Conservation (phyloP, 768 basidiomycete species). For the Mycena capillaripes region DNA sequence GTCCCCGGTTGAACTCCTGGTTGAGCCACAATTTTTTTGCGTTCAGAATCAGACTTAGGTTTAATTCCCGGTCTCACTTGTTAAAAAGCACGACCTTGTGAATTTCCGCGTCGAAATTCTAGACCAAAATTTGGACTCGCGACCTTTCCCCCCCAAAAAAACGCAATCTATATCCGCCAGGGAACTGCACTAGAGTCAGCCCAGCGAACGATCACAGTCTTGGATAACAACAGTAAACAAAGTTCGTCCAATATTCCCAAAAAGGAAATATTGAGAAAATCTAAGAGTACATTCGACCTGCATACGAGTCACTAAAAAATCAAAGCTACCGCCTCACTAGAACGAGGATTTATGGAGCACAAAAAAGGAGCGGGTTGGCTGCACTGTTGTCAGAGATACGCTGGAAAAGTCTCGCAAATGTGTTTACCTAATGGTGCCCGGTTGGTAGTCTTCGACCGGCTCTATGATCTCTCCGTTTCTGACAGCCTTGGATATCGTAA, state of each 20-base stretch:
- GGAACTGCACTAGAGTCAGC: no score
- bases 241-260: neutral
- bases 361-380: slow-evolving; percentile 38
- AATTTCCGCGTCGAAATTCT: no score
- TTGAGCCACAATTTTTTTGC: no score
- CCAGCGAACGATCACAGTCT: no score
- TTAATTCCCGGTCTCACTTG: no score
- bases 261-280: neutral
- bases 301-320: slow-evolving; percentile 17
- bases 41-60: no score
- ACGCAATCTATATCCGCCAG: no score
- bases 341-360: slow-evolving; percentile 28
- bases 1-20: no score
- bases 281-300: neutral
- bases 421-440: slow-evolving; percentile 52
- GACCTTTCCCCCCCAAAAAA: no score
- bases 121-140: no score
- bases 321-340: slow-evolving; percentile 31
- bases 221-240: neutral
- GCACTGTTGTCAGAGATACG: neutral
- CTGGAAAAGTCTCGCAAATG: neutral
- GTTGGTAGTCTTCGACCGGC: slow-evolving; percentile 49
- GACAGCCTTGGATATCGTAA: slow-evolving; percentile 50
- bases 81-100: no score
- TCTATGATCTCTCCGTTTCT: slow-evolving; percentile 40